Conservation (phyloP, 2,329 filamentous ascomycete species). For the Hypoxylon sp. region DNA sequence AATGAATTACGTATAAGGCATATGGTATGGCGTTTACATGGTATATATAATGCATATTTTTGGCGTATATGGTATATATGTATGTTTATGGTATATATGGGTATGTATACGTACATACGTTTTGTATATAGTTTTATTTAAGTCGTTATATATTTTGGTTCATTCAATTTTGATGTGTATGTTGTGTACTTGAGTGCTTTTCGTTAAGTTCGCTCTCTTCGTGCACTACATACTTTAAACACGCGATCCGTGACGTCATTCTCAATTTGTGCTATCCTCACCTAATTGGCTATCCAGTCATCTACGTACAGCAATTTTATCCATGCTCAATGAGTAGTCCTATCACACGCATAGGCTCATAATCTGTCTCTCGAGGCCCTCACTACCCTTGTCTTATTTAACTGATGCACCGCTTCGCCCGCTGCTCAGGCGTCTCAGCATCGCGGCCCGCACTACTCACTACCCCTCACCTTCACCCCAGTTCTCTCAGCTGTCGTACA, state of each 20-base stretch:
- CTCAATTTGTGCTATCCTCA: neutral
- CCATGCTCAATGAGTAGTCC: neutral
- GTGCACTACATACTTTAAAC: neutral
- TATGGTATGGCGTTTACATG: constrained; percentile 36
- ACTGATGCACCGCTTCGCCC: constrained; percentile 36
- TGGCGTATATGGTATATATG: constrained; percentile 28
- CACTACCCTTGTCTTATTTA: neutral
- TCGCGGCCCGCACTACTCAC: constrained; percentile 43
- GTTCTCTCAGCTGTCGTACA: constrained; percentile 1
- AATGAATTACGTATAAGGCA: constrained; percentile 50
- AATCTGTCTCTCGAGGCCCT: neutral
- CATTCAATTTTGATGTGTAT: constrained; percentile 19
- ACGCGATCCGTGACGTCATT: constrained; percentile 33
- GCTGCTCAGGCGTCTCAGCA: constrained; percentile 28
- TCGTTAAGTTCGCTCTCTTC: neutral
- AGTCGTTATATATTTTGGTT: constrained; percentile 28
- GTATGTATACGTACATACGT: constrained; percentile 41
- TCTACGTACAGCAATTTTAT: neutral
- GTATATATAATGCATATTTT: constrained; percentile 34
- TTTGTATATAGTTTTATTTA: constrained; percentile 37
- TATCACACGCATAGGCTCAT: neutral
- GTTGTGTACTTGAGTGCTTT: neutral
- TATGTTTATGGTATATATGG: constrained; percentile 39
- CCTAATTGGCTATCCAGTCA: neutral
- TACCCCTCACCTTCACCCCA: constrained; percentile 32